Evolutionary conservation across 768 basidiomycete genomes (phyloP).

Genomic region (Flagelloscypha sp.): DNA sequence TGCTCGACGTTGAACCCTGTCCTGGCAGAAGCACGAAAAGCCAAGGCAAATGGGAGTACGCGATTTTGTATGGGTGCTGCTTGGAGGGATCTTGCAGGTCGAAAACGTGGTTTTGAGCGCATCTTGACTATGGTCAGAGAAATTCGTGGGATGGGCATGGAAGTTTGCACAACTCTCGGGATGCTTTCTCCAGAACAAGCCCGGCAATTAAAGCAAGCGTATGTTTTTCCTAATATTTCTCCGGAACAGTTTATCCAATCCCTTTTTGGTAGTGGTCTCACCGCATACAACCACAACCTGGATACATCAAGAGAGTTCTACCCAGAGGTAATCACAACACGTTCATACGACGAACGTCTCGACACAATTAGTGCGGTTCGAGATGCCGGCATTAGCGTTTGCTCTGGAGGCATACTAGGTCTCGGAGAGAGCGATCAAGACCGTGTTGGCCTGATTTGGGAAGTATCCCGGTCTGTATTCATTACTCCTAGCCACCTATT

Average conservation of each 20-base stretch:
- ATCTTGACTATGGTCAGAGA: slow-evolving; percentile 89
- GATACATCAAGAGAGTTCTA: slow-evolving; percentile 98
- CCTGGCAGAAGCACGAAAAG: slow-evolving; percentile 83
- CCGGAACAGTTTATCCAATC: slow-evolving; percentile 6
- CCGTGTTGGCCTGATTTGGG: slow-evolving; percentile 88
- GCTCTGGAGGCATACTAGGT: slow-evolving; percentile 93
- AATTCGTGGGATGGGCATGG: slow-evolving; percentile 95
- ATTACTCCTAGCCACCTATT: slow-evolving; percentile 8
- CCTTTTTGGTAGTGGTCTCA: slow-evolving; percentile 57
- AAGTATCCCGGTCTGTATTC: slow-evolving; percentile 75
- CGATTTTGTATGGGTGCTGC: slow-evolving; percentile 99
- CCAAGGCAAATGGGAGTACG: slow-evolving; percentile 94
- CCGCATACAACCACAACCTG: slow-evolving; percentile 98
- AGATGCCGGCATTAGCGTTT: slow-evolving; percentile 93
- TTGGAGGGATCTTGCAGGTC: slow-evolving; percentile 90
- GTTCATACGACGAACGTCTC: slow-evolving; percentile 89
- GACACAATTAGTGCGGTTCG: slow-evolving; percentile 86
- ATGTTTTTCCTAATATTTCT: slow-evolving; percentile 20
- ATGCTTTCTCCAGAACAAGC: slow-evolving; percentile 96
- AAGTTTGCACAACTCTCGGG: slow-evolving; percentile 97
- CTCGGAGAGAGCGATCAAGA: slow-evolving; percentile 88
- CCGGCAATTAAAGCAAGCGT: slow-evolving; percentile 87
- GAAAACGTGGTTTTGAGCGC: slow-evolving; percentile 88
- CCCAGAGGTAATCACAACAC: slow-evolving; percentile 89
- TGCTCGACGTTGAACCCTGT: slow-evolving; percentile 90